Evolutionary conservation across 208 protist species (phyloP).

Genomic region (Porcisia hertigi): DNA sequence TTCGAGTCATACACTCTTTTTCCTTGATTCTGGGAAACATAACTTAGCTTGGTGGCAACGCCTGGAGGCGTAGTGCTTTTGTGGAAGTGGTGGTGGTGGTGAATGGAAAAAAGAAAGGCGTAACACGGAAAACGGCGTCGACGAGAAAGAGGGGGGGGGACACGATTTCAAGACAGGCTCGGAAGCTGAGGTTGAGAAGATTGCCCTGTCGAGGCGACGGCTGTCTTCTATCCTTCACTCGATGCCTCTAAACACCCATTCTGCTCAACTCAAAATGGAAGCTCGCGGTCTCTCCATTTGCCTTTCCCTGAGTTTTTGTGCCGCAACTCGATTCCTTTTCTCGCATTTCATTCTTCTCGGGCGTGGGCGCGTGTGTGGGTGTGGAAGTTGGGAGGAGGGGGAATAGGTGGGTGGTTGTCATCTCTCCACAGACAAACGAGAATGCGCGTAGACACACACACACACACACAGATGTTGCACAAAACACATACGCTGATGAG

Average conservation of each 20-base stretch:
- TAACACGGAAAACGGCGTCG: conserved; percentile 3
- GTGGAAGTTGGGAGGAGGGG: too few species aligned
- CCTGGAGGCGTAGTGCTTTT: neutral
- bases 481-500: neutral
- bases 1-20: neutral
- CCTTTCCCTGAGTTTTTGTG: neutral
- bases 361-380: neutral
- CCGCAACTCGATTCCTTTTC: neutral
- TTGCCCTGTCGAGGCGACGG: neutral
- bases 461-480: neutral
- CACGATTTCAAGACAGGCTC: neutral
- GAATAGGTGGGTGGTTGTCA: neutral
- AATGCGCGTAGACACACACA: neutral
- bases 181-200: neutral
- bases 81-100: neutral
- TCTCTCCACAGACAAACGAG: neutral
- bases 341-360: neutral
- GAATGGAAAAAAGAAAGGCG: conserved; percentile 12
- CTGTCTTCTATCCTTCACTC: neutral
- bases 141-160: conserved; percentile 3
- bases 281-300: neutral
- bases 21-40: neutral
- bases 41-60: neutral
- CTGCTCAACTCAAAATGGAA: neutral
- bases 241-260: neutral